Evolutionary conservation across 192 early-diverging fungal genomes (phyloP).

Genomic region (Podochytrium sp.): DNA sequence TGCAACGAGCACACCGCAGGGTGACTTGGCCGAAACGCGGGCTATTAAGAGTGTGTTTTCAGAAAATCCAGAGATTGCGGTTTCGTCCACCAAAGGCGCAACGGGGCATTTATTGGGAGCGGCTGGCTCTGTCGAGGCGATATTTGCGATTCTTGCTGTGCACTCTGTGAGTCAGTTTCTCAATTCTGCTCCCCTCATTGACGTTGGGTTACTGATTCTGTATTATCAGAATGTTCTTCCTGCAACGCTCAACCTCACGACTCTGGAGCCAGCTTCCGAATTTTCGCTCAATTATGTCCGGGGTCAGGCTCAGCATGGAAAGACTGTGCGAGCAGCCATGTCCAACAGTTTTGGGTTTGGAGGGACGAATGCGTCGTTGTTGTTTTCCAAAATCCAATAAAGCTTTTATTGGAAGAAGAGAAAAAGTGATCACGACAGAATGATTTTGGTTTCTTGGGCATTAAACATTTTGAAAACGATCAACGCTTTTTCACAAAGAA

Average conservation of each 20-base stretch:
- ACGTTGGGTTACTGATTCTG: background rate
- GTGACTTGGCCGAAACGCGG: conserved; percentile 83
- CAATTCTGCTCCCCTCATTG: background rate
- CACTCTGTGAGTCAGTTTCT: conserved; percentile 50
- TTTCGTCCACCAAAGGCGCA: conserved; percentile 91
- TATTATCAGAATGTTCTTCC: conserved; percentile 70
- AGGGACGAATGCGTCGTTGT: conserved; percentile 50
- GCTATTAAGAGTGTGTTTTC: conserved; percentile 83
- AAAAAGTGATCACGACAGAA: too few relatives aligned
- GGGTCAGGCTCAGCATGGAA: conserved; percentile 60
- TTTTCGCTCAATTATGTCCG: conserved; percentile 87
- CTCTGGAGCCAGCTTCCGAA: conserved; percentile 44
- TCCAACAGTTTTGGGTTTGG: conserved; percentile 96
- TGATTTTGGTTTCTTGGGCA: too few relatives aligned
- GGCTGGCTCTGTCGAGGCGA: conserved; percentile 91
- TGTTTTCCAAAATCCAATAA: conserved; percentile 40
- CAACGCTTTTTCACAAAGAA: too few relatives aligned
- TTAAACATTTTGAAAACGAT: too few relatives aligned
- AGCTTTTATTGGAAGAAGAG: too few relatives aligned
- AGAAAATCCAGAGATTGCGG: conserved; percentile 54
- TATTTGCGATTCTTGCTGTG: conserved; percentile 83
- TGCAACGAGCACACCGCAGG: conserved; percentile 84
- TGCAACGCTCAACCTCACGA: conserved; percentile 82
- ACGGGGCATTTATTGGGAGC: conserved; percentile 95
- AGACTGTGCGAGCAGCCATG: conserved; percentile 66